These are phyloP conservation scores for Vitis hybrid DNA, from an alignment of 177 flowering plant species.

Conservation along the genomic window DNA sequence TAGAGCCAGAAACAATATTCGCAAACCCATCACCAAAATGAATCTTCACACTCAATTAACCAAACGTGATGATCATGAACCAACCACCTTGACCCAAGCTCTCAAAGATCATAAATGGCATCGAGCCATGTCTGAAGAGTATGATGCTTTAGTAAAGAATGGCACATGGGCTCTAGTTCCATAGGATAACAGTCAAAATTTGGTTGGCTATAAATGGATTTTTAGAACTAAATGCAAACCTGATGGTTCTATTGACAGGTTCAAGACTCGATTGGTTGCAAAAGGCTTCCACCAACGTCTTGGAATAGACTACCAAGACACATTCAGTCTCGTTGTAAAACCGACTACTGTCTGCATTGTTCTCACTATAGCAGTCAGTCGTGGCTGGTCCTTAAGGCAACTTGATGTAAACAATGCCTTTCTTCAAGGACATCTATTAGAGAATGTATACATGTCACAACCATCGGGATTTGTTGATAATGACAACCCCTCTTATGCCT, in stretches of 20 bases:
- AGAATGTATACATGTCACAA: slow-evolving; percentile 14
- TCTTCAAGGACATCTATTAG: background rate
- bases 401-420: slow-evolving; percentile 13
- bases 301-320: background rate
- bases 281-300: no score
- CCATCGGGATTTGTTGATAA: slow-evolving; percentile 1
- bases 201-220: background rate
- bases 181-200: background rate
- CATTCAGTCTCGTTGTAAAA: slow-evolving; percentile 7
- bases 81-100: background rate
- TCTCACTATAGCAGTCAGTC: background rate
- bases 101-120: background rate
- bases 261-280: no score
- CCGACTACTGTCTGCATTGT: background rate
- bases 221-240: background rate
- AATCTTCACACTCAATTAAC: no score
- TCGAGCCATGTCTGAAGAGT: background rate
- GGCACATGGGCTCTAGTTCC: background rate
- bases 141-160: background rate
- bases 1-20: no score
- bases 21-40: no score
- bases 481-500: background rate
- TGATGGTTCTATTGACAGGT: background rate
- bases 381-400: slow-evolving; percentile 3
- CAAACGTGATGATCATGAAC: background rate